Conservation (phyloP, 2,329 filamentous ascomycete species). For the Dothideomycetes sp. region DNA sequence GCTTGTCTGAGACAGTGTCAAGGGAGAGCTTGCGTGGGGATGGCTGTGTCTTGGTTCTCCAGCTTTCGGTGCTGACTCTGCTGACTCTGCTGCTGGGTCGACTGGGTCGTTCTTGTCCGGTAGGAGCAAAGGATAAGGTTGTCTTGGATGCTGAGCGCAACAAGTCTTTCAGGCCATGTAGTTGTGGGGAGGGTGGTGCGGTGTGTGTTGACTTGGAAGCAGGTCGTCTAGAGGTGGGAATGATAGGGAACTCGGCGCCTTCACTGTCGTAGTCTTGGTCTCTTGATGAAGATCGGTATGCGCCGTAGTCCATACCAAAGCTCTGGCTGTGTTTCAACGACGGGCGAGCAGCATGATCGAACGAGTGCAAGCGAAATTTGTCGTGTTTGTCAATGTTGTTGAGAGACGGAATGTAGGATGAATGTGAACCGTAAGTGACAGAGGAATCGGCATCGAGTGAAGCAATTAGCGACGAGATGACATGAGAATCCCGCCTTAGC, state of each 20-base stretch:
- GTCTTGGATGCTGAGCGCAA: slow-evolving; percentile 33
- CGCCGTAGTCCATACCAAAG: slow-evolving; percentile 67
- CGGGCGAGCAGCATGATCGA: slow-evolving; percentile 6
- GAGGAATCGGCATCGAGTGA: slow-evolving; percentile 39
- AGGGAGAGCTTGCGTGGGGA: slow-evolving; percentile 17
- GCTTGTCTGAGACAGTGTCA: slow-evolving; percentile 7
- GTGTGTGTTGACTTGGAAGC: slow-evolving; percentile 65
- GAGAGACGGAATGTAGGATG: slow-evolving; percentile 8
- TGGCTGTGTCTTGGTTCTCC: slow-evolving; percentile 19
- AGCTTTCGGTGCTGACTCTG: slow-evolving; percentile 25
- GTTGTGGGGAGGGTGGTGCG: slow-evolving; percentile 39
- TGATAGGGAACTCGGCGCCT: slow-evolving; percentile 57
- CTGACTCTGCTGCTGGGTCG: slow-evolving; percentile 37
- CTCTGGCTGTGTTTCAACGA: slow-evolving; percentile 17
- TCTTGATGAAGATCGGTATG: slow-evolving; percentile 35
- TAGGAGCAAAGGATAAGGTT: slow-evolving; percentile 20
- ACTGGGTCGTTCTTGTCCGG: slow-evolving; percentile 51
- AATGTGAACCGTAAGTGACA: slow-evolving; percentile 1
- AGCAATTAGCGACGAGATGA: slow-evolving; percentile 57
- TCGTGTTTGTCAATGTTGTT: slow-evolving; percentile 5
- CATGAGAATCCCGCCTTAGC: slow-evolving; percentile 37
- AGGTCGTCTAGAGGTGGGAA: slow-evolving; percentile 73
- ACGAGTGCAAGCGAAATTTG: background rate
- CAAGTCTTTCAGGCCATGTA: slow-evolving; percentile 49
- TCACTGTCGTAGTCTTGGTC: slow-evolving; percentile 45